Base-by-base conservation (phyloP, 306 rosid genomes). In the Quercus berberidifolia region DNA sequence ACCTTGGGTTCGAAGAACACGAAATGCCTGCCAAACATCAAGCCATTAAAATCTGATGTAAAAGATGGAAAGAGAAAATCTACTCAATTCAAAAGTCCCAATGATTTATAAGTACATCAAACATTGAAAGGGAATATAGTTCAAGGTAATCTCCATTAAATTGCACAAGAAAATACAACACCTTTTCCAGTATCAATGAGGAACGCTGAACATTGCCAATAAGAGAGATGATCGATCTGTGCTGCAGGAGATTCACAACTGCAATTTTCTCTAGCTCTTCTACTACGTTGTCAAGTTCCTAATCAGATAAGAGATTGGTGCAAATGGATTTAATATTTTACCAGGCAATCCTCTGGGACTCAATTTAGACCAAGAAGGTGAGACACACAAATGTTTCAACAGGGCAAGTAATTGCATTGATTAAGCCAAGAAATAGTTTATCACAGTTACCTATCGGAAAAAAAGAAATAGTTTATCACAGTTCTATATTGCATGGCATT, bases 191-290 rank as follows among this genome's bases (percentile, higher is more conserved):
- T 85, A 94, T 92, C 68, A 91, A 90, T 28, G 98, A 94, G 18
- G 98, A 94, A 83, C 82, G 90, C 87, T 92, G 97, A 77, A 90
- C 98, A 77, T 94, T 94, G 84, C 98, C 98, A 59, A 94, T 94
- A 77, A 94, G 98, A 79, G 98, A 94, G 62, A 94, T 94, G 67
- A 94, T 94, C 54, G 98, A 92, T 84, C 97, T 83, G 74, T 71
- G 93, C 83, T 94, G 97, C 71, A 94, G 92, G 80, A 94, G 98
- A 79, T 94, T 86, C 60, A 94, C 97, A 49, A 91, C 92, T 33
- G 98, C 94, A 85, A 94, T 94, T 84, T 94, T 94, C 89, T 92
- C 97, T 74, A 94, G 90, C 74, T 94, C 97, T 84, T 92, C 98
- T 78, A 88, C 94, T 41, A 94, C 97, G 83, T 85, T 85, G 84